Percentiles rank a stretch among this genome's conserved stretches.
Evolutionary conservation across 2,329 filamentous ascomycete species (phyloP).

Genomic region (Ophiostoma montium): DNA sequence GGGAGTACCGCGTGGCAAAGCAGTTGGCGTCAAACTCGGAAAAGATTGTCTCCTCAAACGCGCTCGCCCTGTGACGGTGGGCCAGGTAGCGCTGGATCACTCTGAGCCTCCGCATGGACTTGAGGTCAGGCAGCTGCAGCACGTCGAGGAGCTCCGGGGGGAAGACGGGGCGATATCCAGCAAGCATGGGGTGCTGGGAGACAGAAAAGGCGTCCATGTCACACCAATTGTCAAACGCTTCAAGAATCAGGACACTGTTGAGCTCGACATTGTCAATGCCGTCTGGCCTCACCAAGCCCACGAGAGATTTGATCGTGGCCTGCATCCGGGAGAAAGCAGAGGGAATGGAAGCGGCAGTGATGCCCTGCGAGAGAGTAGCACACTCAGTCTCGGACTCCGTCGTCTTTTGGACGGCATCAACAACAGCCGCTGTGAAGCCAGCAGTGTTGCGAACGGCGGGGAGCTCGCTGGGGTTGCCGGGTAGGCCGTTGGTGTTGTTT

Average conservation of each 20-base stretch:
- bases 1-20: conserved; percentile 33
- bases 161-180: conserved; percentile 37
- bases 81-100: conserved; percentile 35
- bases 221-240: conserved; percentile 43
- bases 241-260: conserved; percentile 37
- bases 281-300: conserved; percentile 16
- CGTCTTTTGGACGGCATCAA: not conserved
- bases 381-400: not conserved
- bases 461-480: not conserved
- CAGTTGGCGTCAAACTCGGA: conserved; percentile 25
- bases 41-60: conserved; percentile 28
- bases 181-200: conserved; percentile 30
- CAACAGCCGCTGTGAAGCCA: not conserved
- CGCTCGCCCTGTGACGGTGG: conserved; percentile 19
- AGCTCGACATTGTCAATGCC: conserved; percentile 33
- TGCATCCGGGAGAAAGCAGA: conserved; percentile 20
- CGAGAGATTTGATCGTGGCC: not conserved
- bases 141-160: conserved; percentile 34
- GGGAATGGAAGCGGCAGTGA: no score
- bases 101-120: conserved; percentile 36
- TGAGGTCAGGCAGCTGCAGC: conserved; percentile 32
- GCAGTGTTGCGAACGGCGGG: not conserved
- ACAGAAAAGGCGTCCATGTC: conserved; percentile 36
- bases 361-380: not conserved
- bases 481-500: not conserved